These are phyloP conservation scores for Verticillium isaacii DNA, from an alignment of 2,329 filamentous ascomycete genomes.

Conservation along the genomic window DNA sequence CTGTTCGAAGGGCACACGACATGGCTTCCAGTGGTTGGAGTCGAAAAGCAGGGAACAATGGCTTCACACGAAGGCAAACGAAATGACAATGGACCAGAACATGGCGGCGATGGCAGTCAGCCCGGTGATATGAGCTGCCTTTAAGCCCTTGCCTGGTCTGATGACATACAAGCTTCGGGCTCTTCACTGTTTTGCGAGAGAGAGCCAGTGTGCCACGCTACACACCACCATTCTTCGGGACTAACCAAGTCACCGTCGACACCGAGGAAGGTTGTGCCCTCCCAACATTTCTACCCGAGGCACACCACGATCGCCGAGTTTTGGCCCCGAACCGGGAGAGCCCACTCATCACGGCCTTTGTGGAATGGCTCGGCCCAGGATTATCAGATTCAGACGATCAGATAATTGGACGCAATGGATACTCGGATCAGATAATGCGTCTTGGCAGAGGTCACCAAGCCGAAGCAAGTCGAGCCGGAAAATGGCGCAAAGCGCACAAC, in stretches of 20 bases:
- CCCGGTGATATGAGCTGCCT: too few species aligned
- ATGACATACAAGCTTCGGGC: too few species aligned
- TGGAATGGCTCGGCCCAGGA: neutral
- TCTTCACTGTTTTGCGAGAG: too few species aligned
- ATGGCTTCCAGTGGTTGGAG: too few species aligned
- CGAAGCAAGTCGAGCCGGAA: slow-evolving; percentile 6
- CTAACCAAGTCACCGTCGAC: neutral
- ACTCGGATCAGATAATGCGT: slow-evolving; percentile 15
- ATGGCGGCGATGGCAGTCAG: too few species aligned
- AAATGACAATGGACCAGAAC: too few species aligned
- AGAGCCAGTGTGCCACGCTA: too few species aligned
- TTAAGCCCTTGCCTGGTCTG: too few species aligned
- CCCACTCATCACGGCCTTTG: neutral
- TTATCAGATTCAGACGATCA: neutral
- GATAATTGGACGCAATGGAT: neutral
- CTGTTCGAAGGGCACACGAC: too few species aligned
- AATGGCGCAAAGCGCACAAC: slow-evolving; percentile 9
- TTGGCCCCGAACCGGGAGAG: neutral
- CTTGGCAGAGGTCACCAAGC: slow-evolving; percentile 4
- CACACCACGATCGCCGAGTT: neutral
- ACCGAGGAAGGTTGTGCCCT: neutral
- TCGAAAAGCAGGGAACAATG: too few species aligned
- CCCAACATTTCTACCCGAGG: neutral
- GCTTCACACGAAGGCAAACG: too few species aligned
- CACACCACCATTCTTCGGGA: too few species aligned